Base-by-base conservation (phyloP, 2,329 filamentous ascomycete genomes). In the Fusarium succisae region DNA sequence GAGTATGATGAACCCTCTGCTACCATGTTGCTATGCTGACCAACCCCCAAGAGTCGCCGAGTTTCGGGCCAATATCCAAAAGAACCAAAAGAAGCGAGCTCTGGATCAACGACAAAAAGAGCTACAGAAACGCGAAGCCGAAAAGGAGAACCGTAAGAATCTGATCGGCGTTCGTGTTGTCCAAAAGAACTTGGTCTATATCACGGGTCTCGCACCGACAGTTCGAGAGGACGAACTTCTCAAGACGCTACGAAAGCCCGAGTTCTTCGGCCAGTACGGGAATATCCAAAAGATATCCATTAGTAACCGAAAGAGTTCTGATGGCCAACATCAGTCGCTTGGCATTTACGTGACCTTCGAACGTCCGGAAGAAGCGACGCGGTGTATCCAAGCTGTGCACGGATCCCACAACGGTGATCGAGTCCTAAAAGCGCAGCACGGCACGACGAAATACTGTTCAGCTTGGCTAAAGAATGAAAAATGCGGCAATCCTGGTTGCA, bases 301-400 rank as follows among this genome's bases (percentile, higher is more conserved):
- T 75, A 98, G 95, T 87, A 98, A 98, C 82, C 91, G 95, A 45
- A 98, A 97, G 82, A 94, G 88, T 69, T 88, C 90, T 38, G 90
- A 92, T 79, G 89, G 89, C 37, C 88, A 96, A 72, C 93, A 94
- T 75, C 93, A 96, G 78, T 97, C 95, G 1, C 92, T 99, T 10
- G 96, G 96, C 53, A 96, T 99, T 57, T 99, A 99, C 80, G 96
- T 99, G n/a, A 99, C 96, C 0, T 99, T 98, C 81, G 93, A 96
- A 76, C 92, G 90, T 73, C 97, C 97, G 81, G 91, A 94, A 74
- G 96, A 98, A 83, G 96, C 96, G 22, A 92, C 92, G 45, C 91
- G 90, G 43, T 99, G 96, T 82, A 99, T 99, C 72, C 89, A 91
- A 63, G 94, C 95, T 43, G 96, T 99, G 10, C 95, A 99, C 81